These are phyloP conservation scores for Lactarius sanguifluus DNA, from an alignment of 768 basidiomycete species.

Conservation along the genomic window DNA sequence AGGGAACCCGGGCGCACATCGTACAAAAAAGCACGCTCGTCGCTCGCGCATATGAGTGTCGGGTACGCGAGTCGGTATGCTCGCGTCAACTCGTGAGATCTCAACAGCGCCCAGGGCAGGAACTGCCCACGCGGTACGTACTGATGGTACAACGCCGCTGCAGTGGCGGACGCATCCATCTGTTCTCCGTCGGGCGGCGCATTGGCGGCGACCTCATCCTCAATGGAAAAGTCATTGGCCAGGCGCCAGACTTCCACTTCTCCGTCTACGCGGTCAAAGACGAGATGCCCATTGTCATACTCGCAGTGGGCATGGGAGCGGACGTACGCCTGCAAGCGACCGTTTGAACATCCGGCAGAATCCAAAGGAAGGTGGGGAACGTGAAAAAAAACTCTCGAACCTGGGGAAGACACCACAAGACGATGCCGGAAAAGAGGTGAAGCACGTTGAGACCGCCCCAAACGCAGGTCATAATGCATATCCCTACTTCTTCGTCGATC, in stretches of 20 bases:
- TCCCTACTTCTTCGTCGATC: constrained; percentile 60
- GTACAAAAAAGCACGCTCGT: constrained; percentile 54
- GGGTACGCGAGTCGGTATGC: constrained; percentile 74
- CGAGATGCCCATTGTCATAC: constrained; percentile 66
- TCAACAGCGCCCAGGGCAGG: constrained; percentile 58
- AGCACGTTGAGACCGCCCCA: constrained; percentile 59
- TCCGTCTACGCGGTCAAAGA: constrained; percentile 55
- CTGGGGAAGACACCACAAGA: constrained; percentile 63
- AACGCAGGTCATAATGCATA: constrained; percentile 57
- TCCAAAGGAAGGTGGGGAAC: not conserved
- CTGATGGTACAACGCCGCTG: constrained; percentile 29
- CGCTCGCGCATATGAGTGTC: constrained; percentile 52
- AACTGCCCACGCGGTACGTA: constrained; percentile 50
- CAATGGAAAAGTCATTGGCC: constrained; percentile 33
- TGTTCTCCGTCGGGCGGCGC: constrained; percentile 32
- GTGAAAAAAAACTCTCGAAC: constrained; percentile 38
- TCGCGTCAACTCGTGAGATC: constrained; percentile 42
- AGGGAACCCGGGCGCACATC: constrained; percentile 54
- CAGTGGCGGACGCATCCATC: constrained; percentile 31
- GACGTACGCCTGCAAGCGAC: constrained; percentile 46
- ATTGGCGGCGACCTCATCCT: constrained; percentile 12
- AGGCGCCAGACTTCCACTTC: constrained; percentile 69
- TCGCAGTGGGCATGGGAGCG: constrained; percentile 66
- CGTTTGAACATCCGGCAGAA: not conserved
- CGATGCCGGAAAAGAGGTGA: constrained; percentile 47